phyloP scores from a whole-genome alignment of 495 filamentous ascomycete genomes.

The Penicillium manginii region DNA sequence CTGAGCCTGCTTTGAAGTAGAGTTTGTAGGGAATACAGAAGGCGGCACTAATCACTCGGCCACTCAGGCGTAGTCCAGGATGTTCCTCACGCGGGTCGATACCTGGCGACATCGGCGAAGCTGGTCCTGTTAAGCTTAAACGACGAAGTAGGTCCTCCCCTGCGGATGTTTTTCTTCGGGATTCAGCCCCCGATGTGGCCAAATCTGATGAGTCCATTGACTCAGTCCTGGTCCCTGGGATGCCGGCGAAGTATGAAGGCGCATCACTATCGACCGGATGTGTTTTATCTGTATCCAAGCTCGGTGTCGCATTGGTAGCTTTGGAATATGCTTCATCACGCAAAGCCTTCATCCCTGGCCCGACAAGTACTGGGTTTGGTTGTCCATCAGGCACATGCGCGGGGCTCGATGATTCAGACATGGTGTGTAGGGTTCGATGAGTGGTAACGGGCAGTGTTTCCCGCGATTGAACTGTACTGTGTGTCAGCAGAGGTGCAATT shows the following conservation, averaged over 20 bases:
- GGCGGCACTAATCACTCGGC: conserved; percentile 83
- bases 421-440: conserved; percentile 20
- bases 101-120: conserved; percentile 50
- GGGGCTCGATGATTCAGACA: conserved; percentile 41
- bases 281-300: conserved; percentile 28
- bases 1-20: conserved; percentile 63
- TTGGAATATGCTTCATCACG: conserved; percentile 37
- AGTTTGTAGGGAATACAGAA: conserved; percentile 83
- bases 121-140: conserved; percentile 55
- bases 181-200: conserved; percentile 42
- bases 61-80: conserved; percentile 72
- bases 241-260: conserved; percentile 36
- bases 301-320: conserved; percentile 32
- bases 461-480: conserved; percentile 17
- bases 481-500: conserved; percentile 23
- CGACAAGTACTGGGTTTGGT: conserved; percentile 41
- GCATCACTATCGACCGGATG: conserved; percentile 22
- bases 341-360: conserved; percentile 37
- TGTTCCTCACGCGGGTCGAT: conserved; percentile 63
- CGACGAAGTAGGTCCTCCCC: conserved; percentile 66
- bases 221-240: conserved; percentile 32
- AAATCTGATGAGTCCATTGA: conserved; percentile 21
- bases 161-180: conserved; percentile 55
- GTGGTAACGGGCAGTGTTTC: conserved; percentile 8
- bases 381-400: conserved; percentile 35